phyloP scores from a whole-genome alignment of 129 eudicot species.

The Rutidosis leptorrhynchoides region DNA sequence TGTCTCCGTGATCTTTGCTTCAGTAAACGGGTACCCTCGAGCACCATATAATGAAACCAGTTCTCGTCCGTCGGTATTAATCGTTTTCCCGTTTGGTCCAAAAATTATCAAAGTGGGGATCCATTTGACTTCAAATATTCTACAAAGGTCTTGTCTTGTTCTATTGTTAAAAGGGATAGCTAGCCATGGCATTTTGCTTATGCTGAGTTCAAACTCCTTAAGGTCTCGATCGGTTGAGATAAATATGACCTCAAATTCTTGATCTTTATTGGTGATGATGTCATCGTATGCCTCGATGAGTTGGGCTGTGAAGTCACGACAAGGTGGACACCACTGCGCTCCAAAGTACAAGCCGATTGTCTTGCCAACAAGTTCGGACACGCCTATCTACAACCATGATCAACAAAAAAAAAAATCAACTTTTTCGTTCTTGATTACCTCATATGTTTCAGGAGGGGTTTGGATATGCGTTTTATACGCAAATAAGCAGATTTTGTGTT shows the following conservation, averaged over 20 bases:
- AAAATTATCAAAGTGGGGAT: constrained; percentile 45
- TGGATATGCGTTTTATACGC: neutral
- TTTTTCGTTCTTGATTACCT: neutral
- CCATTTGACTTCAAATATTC: constrained; percentile 44
- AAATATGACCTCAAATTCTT: constrained; percentile 44
- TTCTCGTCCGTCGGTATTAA: constrained; percentile 41
- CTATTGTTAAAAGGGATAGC: constrained; percentile 47
- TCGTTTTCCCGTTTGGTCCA: constrained; percentile 42
- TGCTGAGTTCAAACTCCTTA: constrained; percentile 38
- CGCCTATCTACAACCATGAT: constrained; percentile 30
- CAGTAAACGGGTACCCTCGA: constrained; percentile 48
- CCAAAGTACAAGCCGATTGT: constrained; percentile 52
- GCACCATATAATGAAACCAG: constrained; percentile 44
- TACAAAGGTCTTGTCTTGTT: constrained; percentile 39
- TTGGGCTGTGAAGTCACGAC: constrained; percentile 43
- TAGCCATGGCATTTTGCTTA: constrained; percentile 58
- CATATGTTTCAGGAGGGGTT: neutral
- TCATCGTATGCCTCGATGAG: constrained; percentile 41
- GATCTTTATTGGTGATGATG: constrained; percentile 23
- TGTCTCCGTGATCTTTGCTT: constrained; percentile 32
- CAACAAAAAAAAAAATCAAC: neutral
- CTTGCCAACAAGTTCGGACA: constrained; percentile 46
- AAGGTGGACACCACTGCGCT: constrained; percentile 57
- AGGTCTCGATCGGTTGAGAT: constrained; percentile 46
- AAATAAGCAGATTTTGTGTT: too few species aligned